Percentiles rank a stretch among this genome's conserved stretches.
Conservation (phyloP, 306 rosid species). For the Clitoria ternatea region DNA sequence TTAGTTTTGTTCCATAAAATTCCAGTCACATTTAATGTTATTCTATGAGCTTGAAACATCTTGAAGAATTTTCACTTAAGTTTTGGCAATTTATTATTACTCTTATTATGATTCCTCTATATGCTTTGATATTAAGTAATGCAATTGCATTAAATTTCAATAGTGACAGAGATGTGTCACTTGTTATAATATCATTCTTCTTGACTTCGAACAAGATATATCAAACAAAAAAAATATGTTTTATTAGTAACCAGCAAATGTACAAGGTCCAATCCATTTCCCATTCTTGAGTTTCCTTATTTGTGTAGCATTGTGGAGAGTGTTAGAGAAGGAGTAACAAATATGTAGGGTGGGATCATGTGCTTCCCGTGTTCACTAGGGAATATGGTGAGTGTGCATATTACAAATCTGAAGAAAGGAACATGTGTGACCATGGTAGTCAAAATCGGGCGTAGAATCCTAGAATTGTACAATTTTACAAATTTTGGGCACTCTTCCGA, state of each 20-base stretch:
- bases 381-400: conserved; percentile 39
- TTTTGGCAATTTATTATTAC: neutral
- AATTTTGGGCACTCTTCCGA: too few relatives aligned
- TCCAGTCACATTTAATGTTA: neutral
- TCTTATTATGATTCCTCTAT: neutral
- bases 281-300: neutral
- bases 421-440: too few relatives aligned
- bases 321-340: conserved; percentile 31
- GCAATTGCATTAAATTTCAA: too few relatives aligned
- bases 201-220: too few relatives aligned
- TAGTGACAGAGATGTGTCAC: too few relatives aligned
- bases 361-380: conserved; percentile 35
- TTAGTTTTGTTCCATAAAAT: neutral
- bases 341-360: conserved; percentile 38
- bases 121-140: too few relatives aligned
- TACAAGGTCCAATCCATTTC: neutral
- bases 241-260: neutral
- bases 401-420: too few relatives aligned
- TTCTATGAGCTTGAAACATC: neutral
- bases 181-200: too few relatives aligned
- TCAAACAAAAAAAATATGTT: too few relatives aligned
- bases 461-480: too few relatives aligned
- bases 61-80: neutral
- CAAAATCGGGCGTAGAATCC: too few relatives aligned
- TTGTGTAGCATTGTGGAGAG: conserved; percentile 35